Base-by-base conservation (phyloP, 768 basidiomycete species). In the Hortiboletus campestris region DNA sequence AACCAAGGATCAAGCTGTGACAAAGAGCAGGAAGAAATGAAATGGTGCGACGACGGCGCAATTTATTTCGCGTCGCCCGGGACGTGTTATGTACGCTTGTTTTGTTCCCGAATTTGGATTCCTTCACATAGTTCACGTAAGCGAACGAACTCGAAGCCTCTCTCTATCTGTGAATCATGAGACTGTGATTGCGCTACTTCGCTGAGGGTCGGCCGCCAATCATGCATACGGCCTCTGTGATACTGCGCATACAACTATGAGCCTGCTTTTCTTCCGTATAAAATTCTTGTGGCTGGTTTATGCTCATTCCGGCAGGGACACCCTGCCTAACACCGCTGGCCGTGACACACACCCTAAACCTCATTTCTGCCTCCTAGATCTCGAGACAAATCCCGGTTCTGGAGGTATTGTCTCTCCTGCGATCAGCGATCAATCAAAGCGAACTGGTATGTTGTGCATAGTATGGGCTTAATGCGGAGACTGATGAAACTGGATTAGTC, bases 81-180 rank as follows among this genome's bases (percentile, higher is more conserved):
- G 56, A 61, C 69, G 69, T 58, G 69, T 72, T 72, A 61, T 70
- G 50, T 67, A 50, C 55, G 32, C 49, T 41, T 72, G 41, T 72
- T 70, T 71, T 45, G 45, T 5, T 32, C 14, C 39, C 11, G 41
- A 53, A 61, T 38, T 17, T n/a, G 39, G 32, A 34, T n/a, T n/a
- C n/a, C 9, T 4, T 31, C 12, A 20, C 13, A 13, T 20, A n/a
- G 9, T 46, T 46, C 20, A 46, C 20, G 46, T 46, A 46, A 46
- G 31, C 34, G 25, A 25, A 25, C 25, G 25, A 5, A 13, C 34
- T 4, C 4, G 34, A 34, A 32, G 19, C 25, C 6, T 25, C 25
- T n/a, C n/a, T n/a, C n/a, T n/a, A n/a, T n/a, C n/a, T n/a, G n/a
- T n/a, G n/a, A n/a, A n/a, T n/a, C n/a, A n/a, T n/a, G n/a, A n/a